Conservation (phyloP, 331 rosid species). For the Cydonia oblonga region DNA sequence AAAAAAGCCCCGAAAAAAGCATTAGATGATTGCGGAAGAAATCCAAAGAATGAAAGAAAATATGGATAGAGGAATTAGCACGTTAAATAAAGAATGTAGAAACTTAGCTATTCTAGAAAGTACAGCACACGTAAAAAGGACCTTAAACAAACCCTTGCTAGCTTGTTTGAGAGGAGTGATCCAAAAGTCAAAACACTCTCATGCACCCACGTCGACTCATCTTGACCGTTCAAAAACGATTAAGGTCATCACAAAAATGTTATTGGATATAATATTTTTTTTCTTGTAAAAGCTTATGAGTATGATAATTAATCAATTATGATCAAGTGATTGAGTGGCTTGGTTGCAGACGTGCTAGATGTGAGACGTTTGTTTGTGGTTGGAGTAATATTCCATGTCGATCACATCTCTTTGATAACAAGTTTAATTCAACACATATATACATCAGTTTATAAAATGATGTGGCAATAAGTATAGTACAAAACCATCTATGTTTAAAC, state of each 20-base stretch:
- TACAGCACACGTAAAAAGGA: constrained; percentile 19
- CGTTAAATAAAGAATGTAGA: neutral
- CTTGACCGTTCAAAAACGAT: neutral
- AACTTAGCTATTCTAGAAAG: constrained; percentile 1
- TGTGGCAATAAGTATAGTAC: too few species aligned
- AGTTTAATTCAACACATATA: too few species aligned
- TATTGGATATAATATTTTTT: neutral
- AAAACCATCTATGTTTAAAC: too few species aligned
- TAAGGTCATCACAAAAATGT: neutral
- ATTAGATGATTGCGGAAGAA: constrained; percentile 21
- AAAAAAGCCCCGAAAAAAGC: constrained; percentile 6
- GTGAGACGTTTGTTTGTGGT: too few species aligned
- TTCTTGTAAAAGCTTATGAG: neutral
- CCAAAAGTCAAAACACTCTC: neutral
- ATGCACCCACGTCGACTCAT: neutral
- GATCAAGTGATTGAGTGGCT: neutral
- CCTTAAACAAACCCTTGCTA: neutral
- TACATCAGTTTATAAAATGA: too few species aligned
- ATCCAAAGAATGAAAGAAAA: constrained; percentile 12
- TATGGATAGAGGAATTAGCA: constrained; percentile 20
- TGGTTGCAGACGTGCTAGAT: too few species aligned
- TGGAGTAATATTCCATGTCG: too few species aligned
- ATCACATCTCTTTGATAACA: too few species aligned
- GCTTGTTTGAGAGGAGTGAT: constrained; percentile 7
- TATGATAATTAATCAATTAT: neutral